phyloP scores from a whole-genome alignment of 352 stramenopile genomes.

The Blastocystis sp. region DNA sequence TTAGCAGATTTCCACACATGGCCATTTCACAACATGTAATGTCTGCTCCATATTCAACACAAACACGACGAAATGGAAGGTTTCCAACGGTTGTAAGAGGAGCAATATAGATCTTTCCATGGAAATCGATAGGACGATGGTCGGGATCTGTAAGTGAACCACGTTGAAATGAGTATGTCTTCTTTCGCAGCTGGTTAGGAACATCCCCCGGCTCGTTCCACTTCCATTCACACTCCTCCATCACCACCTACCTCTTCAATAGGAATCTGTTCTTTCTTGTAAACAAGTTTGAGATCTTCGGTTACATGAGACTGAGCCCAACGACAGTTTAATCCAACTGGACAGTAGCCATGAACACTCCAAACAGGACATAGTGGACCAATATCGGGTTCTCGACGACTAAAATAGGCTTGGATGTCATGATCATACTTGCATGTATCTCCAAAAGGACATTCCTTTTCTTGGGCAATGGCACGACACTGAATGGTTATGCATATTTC shows the following conservation, averaged over 20 bases:
- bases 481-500: background rate
- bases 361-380: slow-evolving; percentile 47
- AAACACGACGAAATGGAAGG: slow-evolving; percentile 85
- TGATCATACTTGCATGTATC: slow-evolving; percentile 79
- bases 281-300: background rate
- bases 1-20: slow-evolving; percentile 84
- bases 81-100: slow-evolving; percentile 98
- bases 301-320: slow-evolving; percentile 12
- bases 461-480: slow-evolving; percentile 71
- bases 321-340: slow-evolving; percentile 38
- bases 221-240: background rate
- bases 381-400: slow-evolving; percentile 68
- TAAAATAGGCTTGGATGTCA: slow-evolving; percentile 76
- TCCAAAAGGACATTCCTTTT: slow-evolving; percentile 71
- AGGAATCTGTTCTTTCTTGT: slow-evolving; percentile 42
- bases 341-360: slow-evolving; percentile 48
- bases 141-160: slow-evolving; percentile 13
- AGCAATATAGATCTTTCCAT: slow-evolving; percentile 94
- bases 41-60: slow-evolving; percentile 87
- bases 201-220: background rate
- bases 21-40: slow-evolving; percentile 98
- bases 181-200: background rate
- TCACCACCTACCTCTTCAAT: background rate
- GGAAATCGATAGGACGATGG: slow-evolving; percentile 82
- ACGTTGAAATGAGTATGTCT: background rate